Evolutionary conservation across 2,329 filamentous ascomycete genomes (phyloP), one percentile per base, ranked within the genome.

Genomic region (Ceratocystis cacaofunesta): DNA sequence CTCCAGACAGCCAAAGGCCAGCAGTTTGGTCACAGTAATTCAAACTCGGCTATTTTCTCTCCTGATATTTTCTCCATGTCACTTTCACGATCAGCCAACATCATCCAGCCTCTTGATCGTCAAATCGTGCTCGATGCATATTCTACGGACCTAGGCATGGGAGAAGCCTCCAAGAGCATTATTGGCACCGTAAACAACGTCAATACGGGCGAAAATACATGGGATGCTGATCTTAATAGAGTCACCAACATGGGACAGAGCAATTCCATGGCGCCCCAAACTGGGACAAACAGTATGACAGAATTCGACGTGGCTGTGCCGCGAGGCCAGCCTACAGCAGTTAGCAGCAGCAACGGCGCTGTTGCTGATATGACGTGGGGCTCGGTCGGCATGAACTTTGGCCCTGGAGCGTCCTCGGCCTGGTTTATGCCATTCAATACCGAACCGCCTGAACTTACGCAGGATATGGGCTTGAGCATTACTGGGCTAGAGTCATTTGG

Each of bases 341-440:
- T 41, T 12, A 5, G 36, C 17, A 63, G 61, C 28, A 17, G 22
- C 58, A 41, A 19, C 61, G 50, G 30, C 52, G 57, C 17, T 7
- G 46, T 32, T 19, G 30, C 28, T 17, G 28, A 58, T 8, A 36
- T 58, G 28, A n/a, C 55, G 8, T 58, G 55, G 55, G 55, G 28
- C 15, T 5, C 25, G 25, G n/a, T 28, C 46, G 62, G 48, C 3
- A 10, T 65, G n/a, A 66, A 43, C 32, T 68, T 69, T 61, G 73
- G 72, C 3, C 75, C 75, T 44, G 81, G 84, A 68, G 76, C 80
- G 1, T 81, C 78, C 62, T 87, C 86, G 63, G 89, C 88, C 4
- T 97, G 92, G 89, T 95, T 95, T 74, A 85, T 95, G 78, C 90
- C 92, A 1, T 95, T 96, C 75, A 95, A 95, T 72, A 85, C 95